Conservation (phyloP, 306 rosid genomes). For the Vigna radiata region DNA sequence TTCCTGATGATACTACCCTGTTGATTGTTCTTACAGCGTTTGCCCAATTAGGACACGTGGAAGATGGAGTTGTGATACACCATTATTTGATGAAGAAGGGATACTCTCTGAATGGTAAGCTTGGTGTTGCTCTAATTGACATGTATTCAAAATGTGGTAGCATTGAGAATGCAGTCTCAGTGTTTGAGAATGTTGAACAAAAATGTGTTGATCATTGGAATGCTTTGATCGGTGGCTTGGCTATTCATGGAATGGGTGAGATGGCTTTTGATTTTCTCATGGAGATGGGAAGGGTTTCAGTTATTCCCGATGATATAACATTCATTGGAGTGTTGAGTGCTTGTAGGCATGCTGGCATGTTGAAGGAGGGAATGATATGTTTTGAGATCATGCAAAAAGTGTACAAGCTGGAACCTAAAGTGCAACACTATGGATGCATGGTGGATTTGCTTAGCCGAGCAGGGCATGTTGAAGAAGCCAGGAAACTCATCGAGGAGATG, state of each 20-base stretch:
- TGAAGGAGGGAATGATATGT: slow-evolving; percentile 75
- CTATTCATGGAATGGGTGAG: slow-evolving; percentile 71
- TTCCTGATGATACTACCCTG: slow-evolving; percentile 64
- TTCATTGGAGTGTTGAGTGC: slow-evolving; percentile 75
- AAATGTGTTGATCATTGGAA: slow-evolving; percentile 83
- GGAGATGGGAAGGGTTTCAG: slow-evolving; percentile 64
- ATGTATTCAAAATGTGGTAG: slow-evolving; percentile 87
- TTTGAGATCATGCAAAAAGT: slow-evolving; percentile 77
- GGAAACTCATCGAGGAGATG: slow-evolving; percentile 62
- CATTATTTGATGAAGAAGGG: slow-evolving; percentile 55
- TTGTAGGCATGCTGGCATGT: slow-evolving; percentile 75
- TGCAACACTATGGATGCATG: slow-evolving; percentile 85
- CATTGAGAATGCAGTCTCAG: slow-evolving; percentile 60
- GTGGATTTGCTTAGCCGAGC: slow-evolving; percentile 76
- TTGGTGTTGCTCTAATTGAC: slow-evolving; percentile 73
- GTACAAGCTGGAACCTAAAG: slow-evolving; percentile 70
- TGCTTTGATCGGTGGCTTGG: slow-evolving; percentile 74
- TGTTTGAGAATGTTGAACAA: slow-evolving; percentile 58
- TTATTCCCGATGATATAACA: slow-evolving; percentile 72
- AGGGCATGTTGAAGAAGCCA: slow-evolving; percentile 70
- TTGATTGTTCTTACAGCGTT: slow-evolving; percentile 69
- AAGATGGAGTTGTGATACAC: slow-evolving; percentile 60
- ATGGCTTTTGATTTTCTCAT: slow-evolving; percentile 62
- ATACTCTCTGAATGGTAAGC: slow-evolving; percentile 55
- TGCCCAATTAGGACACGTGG: slow-evolving; percentile 64